Conservation (phyloP, 2,329 filamentous ascomycete species). For the Lachnellula cervina region DNA sequence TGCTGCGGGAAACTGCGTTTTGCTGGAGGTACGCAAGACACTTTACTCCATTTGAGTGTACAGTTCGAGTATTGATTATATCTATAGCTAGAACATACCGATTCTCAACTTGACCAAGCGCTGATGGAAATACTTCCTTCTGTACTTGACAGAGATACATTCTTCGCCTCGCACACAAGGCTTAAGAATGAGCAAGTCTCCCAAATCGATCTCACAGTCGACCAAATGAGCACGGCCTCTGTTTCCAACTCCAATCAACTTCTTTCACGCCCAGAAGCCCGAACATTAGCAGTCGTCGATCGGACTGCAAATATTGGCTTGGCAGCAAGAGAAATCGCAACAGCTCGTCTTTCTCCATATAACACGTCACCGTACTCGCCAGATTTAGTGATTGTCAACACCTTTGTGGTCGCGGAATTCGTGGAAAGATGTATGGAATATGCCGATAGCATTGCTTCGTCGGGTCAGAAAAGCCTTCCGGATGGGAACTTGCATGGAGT, state of each 20-base stretch:
- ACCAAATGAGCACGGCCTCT: conserved; percentile 5
- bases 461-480: neutral
- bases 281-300: conserved; percentile 54
- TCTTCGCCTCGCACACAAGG: conserved; percentile 37
- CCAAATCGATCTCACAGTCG: conserved; percentile 15
- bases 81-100: conserved; percentile 6
- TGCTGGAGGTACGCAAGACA: conserved; percentile 39
- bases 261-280: conserved; percentile 34
- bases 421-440: conserved; percentile 8
- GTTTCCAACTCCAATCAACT: conserved; percentile 12
- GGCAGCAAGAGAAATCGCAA: conserved; percentile 49
- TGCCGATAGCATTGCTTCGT: conserved; percentile 1
- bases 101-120: conserved; percentile 38
- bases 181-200: conserved; percentile 25
- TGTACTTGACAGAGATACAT: conserved; percentile 44
- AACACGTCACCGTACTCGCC: conserved; percentile 57
- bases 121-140: conserved; percentile 34
- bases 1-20: conserved; percentile 46
- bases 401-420: conserved; percentile 53
- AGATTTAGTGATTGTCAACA: conserved; percentile 60
- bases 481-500: neutral
- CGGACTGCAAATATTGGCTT: conserved; percentile 49
- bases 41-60: neutral
- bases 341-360: conserved; percentile 49
- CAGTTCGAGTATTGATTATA: neutral